phyloP scores from a whole-genome alignment of 768 basidiomycete genomes.

The Leccinellum albellum region DNA sequence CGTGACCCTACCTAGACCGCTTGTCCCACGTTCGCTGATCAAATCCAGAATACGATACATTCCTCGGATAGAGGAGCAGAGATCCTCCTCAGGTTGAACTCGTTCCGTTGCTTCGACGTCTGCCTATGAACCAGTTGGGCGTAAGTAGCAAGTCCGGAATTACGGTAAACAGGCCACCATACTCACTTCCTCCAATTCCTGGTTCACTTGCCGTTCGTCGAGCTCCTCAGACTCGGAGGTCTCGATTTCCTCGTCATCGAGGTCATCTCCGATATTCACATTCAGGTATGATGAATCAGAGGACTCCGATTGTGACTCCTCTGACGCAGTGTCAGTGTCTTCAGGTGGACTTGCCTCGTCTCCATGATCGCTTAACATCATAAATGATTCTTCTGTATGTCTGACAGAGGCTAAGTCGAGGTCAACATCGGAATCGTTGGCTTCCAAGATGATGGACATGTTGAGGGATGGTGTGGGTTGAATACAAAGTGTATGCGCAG shows the following conservation, averaged over 20 bases:
- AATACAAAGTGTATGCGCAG: background rate
- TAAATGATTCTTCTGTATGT: constrained; percentile 10
- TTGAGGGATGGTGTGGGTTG: background rate
- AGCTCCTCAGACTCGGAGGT: constrained; percentile 16
- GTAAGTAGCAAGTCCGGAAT: background rate
- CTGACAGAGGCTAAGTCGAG: constrained; percentile 1
- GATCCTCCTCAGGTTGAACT: constrained; percentile 14
- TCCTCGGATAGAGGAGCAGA: constrained; percentile 35
- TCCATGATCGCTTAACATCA: background rate
- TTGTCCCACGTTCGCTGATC: constrained; percentile 46
- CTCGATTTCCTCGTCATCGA: constrained; percentile 15
- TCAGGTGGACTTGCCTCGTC: constrained; percentile 4
- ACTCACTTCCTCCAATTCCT: constrained; percentile 16
- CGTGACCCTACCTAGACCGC: constrained; percentile 45
- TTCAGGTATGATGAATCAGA: constrained; percentile 21
- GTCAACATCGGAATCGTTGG: constrained; percentile 8
- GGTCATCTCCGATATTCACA: constrained; percentile 10
- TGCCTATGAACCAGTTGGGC: constrained; percentile 4
- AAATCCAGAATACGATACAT: constrained; percentile 54
- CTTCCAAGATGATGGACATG: constrained; percentile 19
- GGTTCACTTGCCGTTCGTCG: constrained; percentile 6
- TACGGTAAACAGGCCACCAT: background rate
- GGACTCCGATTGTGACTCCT: constrained; percentile 12
- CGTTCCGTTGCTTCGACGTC: constrained; percentile 15
- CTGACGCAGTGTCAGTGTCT: background rate